These are phyloP conservation scores for Eutrema yunnanense DNA, from an alignment of 345 rosid species.

Conservation along the genomic window DNA sequence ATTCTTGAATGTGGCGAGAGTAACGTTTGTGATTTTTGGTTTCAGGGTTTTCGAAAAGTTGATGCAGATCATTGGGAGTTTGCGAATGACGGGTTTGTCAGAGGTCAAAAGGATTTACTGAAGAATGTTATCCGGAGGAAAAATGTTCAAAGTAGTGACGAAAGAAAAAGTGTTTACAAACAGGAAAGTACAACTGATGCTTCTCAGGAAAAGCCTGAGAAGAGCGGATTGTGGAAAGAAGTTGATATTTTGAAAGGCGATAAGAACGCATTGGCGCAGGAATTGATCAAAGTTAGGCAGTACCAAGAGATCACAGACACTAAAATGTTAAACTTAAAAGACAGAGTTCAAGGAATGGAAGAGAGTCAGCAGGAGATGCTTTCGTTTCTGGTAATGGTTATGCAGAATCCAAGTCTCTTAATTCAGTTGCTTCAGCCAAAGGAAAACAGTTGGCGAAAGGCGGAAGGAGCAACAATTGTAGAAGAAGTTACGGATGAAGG, in stretches of 20 bases:
- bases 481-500: constrained; percentile 44
- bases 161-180: constrained; percentile 35
- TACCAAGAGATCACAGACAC: constrained; percentile 64
- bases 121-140: constrained; percentile 68
- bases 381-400: constrained; percentile 83
- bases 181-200: constrained; percentile 25
- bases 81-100: constrained; percentile 75
- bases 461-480: constrained; percentile 50
- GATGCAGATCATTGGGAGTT: constrained; percentile 91
- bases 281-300: constrained; percentile 65
- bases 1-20: neutral
- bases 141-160: constrained; percentile 45
- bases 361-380: constrained; percentile 92
- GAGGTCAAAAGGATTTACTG: constrained; percentile 63
- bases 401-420: constrained; percentile 78
- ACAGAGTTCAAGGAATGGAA: constrained; percentile 84
- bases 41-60: constrained; percentile 83
- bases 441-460: constrained; percentile 56
- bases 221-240: constrained; percentile 53
- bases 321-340: constrained; percentile 56
- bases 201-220: constrained; percentile 30
- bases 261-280: constrained; percentile 58
- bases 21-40: constrained; percentile 6
- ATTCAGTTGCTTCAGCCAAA: constrained; percentile 74
- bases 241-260: constrained; percentile 75